phyloP scores from a whole-genome alignment of 495 filamentous ascomycete genomes.

The Niebla homalea region DNA sequence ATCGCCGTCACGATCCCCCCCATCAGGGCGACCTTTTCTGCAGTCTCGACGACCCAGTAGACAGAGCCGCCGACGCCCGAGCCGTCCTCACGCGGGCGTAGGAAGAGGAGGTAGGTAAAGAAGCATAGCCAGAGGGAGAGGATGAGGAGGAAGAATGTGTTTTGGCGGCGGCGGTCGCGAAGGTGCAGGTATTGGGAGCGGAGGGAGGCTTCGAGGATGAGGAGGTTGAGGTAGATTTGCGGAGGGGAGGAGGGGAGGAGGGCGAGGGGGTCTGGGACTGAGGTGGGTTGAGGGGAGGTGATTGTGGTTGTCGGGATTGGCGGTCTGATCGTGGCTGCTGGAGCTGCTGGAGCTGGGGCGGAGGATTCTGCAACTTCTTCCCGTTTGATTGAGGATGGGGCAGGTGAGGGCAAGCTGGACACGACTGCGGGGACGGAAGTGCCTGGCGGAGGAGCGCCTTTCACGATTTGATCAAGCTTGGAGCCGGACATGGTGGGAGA shows the following conservation, averaged over 20 bases:
- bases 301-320: constrained; percentile 64
- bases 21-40: constrained; percentile 75
- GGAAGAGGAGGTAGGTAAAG: constrained; percentile 77
- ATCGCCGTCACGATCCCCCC: constrained; percentile 71
- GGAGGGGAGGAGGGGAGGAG: constrained; percentile 78
- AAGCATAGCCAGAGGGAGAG: constrained; percentile 66
- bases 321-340: constrained; percentile 53
- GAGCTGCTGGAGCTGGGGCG: constrained; percentile 24
- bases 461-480: constrained; percentile 75
- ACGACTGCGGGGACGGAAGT: constrained; percentile 19
- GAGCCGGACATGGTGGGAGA: constrained; percentile 36
- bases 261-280: constrained; percentile 59
- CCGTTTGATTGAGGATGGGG: constrained; percentile 16
- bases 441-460: constrained; percentile 52
- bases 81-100: constrained; percentile 82
- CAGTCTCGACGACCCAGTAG: constrained; percentile 87
- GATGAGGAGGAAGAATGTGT: constrained; percentile 84
- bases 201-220: constrained; percentile 90
- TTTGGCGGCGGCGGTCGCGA: constrained; percentile 75
- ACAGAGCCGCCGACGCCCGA: constrained; percentile 79
- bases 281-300: constrained; percentile 23
- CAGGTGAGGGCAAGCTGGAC: constrained; percentile 20
- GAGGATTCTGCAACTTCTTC: constrained; percentile 18
- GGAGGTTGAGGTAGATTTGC: constrained; percentile 97
- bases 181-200: constrained; percentile 85